Evolutionary conservation across 345 rosid species (phyloP), one percentile per base, ranked within the genome.

Genomic region (Rhodamnia argentea): DNA sequence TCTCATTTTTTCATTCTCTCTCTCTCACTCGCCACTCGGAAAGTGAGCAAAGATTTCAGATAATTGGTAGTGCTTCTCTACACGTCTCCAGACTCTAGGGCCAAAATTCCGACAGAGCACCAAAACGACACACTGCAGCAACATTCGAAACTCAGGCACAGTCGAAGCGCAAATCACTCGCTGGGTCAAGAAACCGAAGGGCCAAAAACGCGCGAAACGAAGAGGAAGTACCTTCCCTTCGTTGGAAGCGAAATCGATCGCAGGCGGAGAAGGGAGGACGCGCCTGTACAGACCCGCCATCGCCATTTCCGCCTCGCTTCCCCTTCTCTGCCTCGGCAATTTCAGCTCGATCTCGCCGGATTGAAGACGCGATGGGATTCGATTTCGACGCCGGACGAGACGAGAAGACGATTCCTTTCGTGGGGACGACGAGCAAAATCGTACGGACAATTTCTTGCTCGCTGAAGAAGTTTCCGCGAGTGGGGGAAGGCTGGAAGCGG

Each of bases 191-290:
- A 82, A 32, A 54, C 2, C 27, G 23, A 29, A 44, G 26, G 27
- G 56, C 0, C 32, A 51, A 86, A 42, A 70, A 85, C 11, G 47
- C 56, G 75, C 24, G 47, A 83, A 83, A 3, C 42, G 11, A 37
- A 87, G 82, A 53, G 7, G 83, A 44, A 84, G 70, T 82, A 94
- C 98, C 95, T 94, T 96, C 52, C 99, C 96, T 89, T 94, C 93
- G 18, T 91, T 57, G 64, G 99, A 95, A 84, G 99, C 93, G 88
- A 96, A 96, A 29, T 95, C 99, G 42, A 96, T 89, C 3, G 96
- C 98, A 23, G 96, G 96, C 75, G 96, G 98, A 27, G 98, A 93
- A 15, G 95, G 92, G 51, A 96, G 98, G 14, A 87, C 82, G 5
- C 95, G 90, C 24, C 94, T 88, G 87, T 95, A 95, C 89, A 95